Evolutionary conservation across 257 asterid species (phyloP), one percentile per base, ranked within the genome.

Genomic region (Nicotiana sylvestris): DNA sequence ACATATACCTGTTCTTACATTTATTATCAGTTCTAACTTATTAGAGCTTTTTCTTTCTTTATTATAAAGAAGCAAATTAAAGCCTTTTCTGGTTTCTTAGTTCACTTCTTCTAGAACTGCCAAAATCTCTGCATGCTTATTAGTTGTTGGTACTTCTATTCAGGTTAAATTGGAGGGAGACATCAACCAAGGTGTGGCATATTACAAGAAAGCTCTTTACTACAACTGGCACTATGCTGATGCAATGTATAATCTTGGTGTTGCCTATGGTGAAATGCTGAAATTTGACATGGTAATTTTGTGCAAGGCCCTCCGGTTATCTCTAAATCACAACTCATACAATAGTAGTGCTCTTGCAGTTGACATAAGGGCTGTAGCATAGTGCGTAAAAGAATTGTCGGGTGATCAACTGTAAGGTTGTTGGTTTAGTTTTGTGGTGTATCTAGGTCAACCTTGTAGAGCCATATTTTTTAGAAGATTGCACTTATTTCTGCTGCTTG

Each of bases 181-280:
- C 89, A 93, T 95, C 88, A 80, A 88, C 86, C 99, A 94, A 89
- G 99, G 99, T 56, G 89, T 96, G 80, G 90, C 94, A 46, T 93
- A 92, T 85, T 96, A 96, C 87, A 93, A 94, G 92, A 94, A 91
- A 84, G 99, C 99, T 67, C 92, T 96, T 46, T 92, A 85, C 87
- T 96, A 94, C 85, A 96, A 96, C 83, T 96, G 98, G 98, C 99
- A 94, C 84, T 96, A 96, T 84, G 98, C 99, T 82, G 99, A 96
- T 91, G 99, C 99, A 82, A 93, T 96, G 99, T 96, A 96, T 89
- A 96, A 96, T 89, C 92, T 96, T 81, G 99, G 99, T 9, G 99
- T 96, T 86, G 99, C 99, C 60, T 96, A 96, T 91, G 98, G 98
- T 89, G 99, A 96, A 91, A 95, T 94, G 98, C 94, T 96, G 88